Evolutionary conservation across 2,329 filamentous ascomycete genomes (phyloP), one percentile per base, ranked within the genome.

Genomic region (Aspergillus nomiae): DNA sequence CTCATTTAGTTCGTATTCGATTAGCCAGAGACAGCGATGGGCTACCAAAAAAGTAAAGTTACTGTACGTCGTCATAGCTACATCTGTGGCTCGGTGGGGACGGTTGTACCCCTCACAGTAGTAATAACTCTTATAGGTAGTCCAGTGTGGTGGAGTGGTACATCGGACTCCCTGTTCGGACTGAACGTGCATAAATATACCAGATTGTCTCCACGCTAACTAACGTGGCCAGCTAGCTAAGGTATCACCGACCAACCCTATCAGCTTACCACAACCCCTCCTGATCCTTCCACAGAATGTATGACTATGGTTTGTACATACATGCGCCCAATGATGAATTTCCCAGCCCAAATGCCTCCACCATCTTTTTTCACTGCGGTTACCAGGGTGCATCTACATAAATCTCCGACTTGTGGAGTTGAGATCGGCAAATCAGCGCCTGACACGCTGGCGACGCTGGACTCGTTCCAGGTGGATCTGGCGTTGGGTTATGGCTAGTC

Each of bases 341-440:
- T 55, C 51, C 32, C 32, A 16, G 34, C 32, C 51, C 51, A 55
- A 55, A 55, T 34, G 36, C 32, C 51, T 55, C 51, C 51, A 41
- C 51, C 34, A 41, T 41, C 19, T 28, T 26, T 48, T 24, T 48
- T 21, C 36, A 8, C 32, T 19, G 21, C 21, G n/a, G 30, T 55
- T 55, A 38, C 26, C n/a, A 14, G n/a, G n/a, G 51, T 55, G n/a
- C 51, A 36, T 38, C 26, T 38, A 38, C 51, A 55, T 55, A 55
- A 38, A 55, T 55, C 32, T 55, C 51, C 51, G 32, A 55, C 51
- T 5, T 16, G 32, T 55, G 51, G 32, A 41, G n/a, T 38, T 55
- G 21, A 19, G 36, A 16, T 61, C 61, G 61, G 51, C 65, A 66
- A 67, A 67, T 67, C 60, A 67, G 63, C 57, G 41, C 24, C 59